Evolutionary conservation across 108 stramenopile species (phyloP), one percentile per base, ranked within the genome.

Genomic region (Seminavis robusta): DNA sequence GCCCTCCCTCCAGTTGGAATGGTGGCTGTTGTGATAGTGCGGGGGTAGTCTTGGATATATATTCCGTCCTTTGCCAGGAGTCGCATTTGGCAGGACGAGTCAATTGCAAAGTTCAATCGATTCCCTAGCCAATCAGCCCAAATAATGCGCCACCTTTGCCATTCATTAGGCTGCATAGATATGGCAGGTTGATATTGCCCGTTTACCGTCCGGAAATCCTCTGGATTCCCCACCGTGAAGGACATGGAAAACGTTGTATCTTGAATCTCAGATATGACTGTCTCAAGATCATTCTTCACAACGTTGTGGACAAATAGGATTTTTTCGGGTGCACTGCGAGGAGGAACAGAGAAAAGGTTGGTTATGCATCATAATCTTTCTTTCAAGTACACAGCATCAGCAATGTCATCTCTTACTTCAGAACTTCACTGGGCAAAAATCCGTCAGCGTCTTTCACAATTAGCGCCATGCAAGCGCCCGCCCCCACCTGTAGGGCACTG

Each of bases 21-120:
- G 17, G 47, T 26, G 10, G 47, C 30, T n/a, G 21, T 21, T 13
- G 20, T 19, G 23, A 20, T n/a, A 10, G 19, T 15, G 15, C 52
- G 34, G 24, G 44, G 53, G 26, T 28, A 47, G 25, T 54, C 46
- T 38, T 1, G 13, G 15, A 55, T 24, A 37, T 56, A 52, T 11
- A 52, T 54, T 43, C 52, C 63, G 28, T 45, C 63, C 36, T 67
- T 60, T 46, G 43, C 56, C 11, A 56, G 30, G 9, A 51, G 0
- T 16, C 25, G 28, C 25, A 38, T 23, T 54, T 54, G 47, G 49
- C 55, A 54, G 15, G 9, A 10, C n/a, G n/a, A n/a, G n/a, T n/a
- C n/a, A 15, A 58, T 8, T 47, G 45, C 23, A 32, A 38, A 33
- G 19, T 52, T 7, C 17, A 50, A 23, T 16, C 16, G 16, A 0